These are phyloP conservation scores for Neckera pumila DNA, from an alignment of 225 moss, liverwort and hornwort genomes.

Conservation along the genomic window DNA sequence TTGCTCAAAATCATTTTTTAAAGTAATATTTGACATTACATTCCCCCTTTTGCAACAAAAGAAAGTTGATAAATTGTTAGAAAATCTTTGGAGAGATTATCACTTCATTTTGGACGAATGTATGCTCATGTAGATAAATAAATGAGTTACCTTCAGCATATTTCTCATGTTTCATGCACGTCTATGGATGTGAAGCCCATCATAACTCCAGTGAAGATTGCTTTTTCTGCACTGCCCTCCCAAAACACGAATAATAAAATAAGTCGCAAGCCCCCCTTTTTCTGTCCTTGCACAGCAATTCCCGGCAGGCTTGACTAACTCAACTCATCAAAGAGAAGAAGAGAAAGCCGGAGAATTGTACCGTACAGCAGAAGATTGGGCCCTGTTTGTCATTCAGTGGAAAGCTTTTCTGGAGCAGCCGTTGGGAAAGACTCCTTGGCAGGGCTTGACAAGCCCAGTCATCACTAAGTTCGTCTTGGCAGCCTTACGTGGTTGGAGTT, in stretches of 20 bases:
- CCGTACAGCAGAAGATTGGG: background rate
- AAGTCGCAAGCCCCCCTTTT: background rate
- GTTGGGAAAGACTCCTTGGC: background rate
- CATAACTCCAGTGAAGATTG: background rate
- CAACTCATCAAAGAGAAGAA: background rate
- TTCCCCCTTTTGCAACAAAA: rapidly evolving
- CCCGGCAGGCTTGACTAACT: background rate
- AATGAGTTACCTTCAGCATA: background rate
- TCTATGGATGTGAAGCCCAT: background rate
- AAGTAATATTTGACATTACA: background rate
- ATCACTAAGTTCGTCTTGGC: background rate
- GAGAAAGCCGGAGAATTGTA: background rate
- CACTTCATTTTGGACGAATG: background rate
- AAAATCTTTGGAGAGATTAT: background rate
- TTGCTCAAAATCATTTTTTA: background rate
- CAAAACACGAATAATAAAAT: background rate
- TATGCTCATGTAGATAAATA: background rate
- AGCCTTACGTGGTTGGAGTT: background rate
- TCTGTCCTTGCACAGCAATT: background rate
- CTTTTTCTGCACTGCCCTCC: background rate
- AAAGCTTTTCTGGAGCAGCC: background rate
- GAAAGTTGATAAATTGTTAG: background rate
- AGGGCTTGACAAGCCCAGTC: background rate
- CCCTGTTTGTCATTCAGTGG: background rate
- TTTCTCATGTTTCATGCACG: background rate